Evolutionary conservation across 2,329 filamentous ascomycete species (phyloP), one percentile per base, ranked within the genome.

Genomic region (Xylariaceae sp.): DNA sequence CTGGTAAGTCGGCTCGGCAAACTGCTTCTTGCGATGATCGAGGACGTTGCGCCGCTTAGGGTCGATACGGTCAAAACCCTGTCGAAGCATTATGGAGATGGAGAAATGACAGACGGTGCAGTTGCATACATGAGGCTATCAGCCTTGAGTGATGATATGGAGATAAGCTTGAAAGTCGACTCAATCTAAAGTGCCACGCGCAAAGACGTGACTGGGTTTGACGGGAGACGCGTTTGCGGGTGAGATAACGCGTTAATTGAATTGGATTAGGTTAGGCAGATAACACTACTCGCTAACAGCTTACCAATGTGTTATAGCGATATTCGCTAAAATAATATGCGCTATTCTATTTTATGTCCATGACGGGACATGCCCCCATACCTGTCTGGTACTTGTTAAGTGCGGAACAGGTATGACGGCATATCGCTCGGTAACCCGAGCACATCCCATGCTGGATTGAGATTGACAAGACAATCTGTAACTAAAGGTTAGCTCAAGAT

Each of bases 1-100:
- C 74, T 90, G 87, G 79, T 87, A 96, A 57, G 82, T 79, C 15
- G 90, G 84, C 17, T 85, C 81, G 59, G 88, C 88, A 72, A 97
- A 97, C 74, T 96, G 92, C 72, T 87, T 88, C 77, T 92, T 95
- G 70, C 90, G 89, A 71, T 89, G 79, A 73, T 96, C 89, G 68
- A 93, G 76, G 52, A 85, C 82, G 63, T 87, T 85, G 66, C 92
- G 88, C 70, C 90, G 80, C 75, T 97, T 97, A 2, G 88, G 70
- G 57, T 84, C 81, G 60, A 83, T 76, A 49, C 82, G 80, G 66
- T 79, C 81, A 64, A 76, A 68, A 58, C 69, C 71, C 56, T 65
- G 70, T 61, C 67, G 68, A 35, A 68, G 64, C 67, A 71, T 74
- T 44, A 17, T 70, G 62, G 30, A 51, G 23, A 4, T 35, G 8